A percentile compares a stretch with the other conserved stretches of the same genome.
phyloP scores from a whole-genome alignment of 106 monocot species.

The Amphibolis antarctica region DNA sequence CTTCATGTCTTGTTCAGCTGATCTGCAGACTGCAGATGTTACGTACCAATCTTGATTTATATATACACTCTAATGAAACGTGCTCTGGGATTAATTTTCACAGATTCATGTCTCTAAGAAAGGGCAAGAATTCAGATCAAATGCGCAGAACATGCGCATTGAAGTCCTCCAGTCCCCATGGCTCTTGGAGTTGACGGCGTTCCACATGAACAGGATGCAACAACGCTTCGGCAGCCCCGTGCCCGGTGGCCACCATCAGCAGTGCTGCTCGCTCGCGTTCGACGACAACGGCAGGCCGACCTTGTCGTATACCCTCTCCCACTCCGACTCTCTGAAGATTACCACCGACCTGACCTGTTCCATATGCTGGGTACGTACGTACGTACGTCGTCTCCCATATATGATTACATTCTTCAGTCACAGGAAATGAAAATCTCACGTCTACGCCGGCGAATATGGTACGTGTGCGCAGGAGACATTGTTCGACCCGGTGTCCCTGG shows the following conservation, averaged over 20 bases:
- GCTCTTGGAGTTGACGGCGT: constrained; percentile 77
- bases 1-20: too few species aligned
- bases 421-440: too few species aligned
- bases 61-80: too few species aligned
- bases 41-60: too few species aligned
- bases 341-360: constrained; percentile 78
- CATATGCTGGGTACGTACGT: constrained; percentile 75
- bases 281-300: constrained; percentile 47
- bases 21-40: too few species aligned
- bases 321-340: constrained; percentile 65
- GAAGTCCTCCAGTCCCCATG: constrained; percentile 91
- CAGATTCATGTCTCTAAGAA: constrained; percentile 86
- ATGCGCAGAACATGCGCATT: constrained; percentile 58
- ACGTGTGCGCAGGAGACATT: constrained; percentile 57
- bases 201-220: constrained; percentile 53
- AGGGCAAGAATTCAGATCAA: constrained; percentile 60
- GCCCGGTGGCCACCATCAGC: constrained; percentile 34
- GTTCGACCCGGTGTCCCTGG: constrained; percentile 68
- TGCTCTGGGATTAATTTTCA: too few species aligned
- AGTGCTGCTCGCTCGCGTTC: constrained; percentile 43
- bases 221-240: neutral
- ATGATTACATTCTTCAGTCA: too few species aligned
- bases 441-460: neutral
- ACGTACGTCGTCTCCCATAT: too few species aligned
- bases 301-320: constrained; percentile 40